These are phyloP conservation scores for Biscogniauxia sp. DNA, from an alignment of 2,329 filamentous ascomycete species.

Conservation along the genomic window DNA sequence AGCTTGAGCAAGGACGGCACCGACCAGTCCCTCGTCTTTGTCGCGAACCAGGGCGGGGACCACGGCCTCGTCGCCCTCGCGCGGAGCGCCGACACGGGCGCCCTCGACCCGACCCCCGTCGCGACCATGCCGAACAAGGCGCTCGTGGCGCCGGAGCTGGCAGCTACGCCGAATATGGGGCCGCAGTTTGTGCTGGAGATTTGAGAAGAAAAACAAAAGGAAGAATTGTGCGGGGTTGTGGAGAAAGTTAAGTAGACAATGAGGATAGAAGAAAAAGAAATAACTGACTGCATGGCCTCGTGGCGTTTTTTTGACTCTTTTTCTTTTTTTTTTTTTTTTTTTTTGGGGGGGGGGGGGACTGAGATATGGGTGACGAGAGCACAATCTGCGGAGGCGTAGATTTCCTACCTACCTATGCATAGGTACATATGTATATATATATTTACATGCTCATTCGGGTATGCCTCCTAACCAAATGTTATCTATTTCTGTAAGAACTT, in stretches of 20 bases:
- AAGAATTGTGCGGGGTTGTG: too few species aligned
- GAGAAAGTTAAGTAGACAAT: too few species aligned
- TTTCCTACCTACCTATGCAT: too few species aligned
- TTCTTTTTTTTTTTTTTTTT: too few species aligned
- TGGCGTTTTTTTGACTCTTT: background rate
- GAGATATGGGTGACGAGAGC: too few species aligned
- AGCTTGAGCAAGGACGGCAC: slow-evolving; percentile 34
- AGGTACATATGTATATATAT: too few species aligned
- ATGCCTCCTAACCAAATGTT: too few species aligned
- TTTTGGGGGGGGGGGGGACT: too few species aligned
- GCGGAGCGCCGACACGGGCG: slow-evolving; percentile 23
- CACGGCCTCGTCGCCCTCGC: slow-evolving; percentile 40
- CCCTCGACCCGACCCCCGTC: slow-evolving; percentile 20
- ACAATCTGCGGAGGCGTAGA: too few species aligned
- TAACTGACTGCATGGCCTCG: background rate
- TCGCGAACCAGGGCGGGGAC: slow-evolving; percentile 46
- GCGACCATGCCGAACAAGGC: slow-evolving; percentile 14
- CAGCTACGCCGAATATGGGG: slow-evolving; percentile 17
- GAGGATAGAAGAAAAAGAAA: too few species aligned
- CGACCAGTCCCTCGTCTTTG: slow-evolving; percentile 37
- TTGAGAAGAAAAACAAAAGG: background rate
- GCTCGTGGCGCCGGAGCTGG: slow-evolving; percentile 15
- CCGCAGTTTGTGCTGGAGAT: slow-evolving; percentile 32
- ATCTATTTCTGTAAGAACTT: too few species aligned
- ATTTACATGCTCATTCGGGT: too few species aligned